Evolutionary conservation across 2,329 filamentous ascomycete genomes (phyloP).

Genomic region (Zymoseptoria pseudotritici): DNA sequence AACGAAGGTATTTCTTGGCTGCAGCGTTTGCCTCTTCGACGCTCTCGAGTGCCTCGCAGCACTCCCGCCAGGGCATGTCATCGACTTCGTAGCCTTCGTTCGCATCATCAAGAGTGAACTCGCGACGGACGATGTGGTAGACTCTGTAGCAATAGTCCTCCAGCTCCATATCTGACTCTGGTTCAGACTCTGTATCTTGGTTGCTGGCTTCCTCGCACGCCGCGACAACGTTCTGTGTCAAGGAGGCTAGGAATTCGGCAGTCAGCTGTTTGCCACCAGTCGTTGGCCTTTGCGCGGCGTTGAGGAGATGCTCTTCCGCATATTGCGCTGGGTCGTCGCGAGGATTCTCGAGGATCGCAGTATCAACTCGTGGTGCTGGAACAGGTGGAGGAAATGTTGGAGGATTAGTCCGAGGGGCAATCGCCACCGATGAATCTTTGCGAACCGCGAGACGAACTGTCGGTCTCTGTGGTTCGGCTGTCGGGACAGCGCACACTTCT

Average conservation of each 20-base stretch:
- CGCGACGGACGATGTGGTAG: conserved; percentile 7
- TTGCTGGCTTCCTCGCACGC: neutral
- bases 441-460: neutral
- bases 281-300: neutral
- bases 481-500: neutral
- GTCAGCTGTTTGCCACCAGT: conserved; percentile 12
- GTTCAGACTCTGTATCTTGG: neutral
- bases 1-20: neutral
- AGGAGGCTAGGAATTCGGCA: neutral
- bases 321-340: neutral
- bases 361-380: neutral
- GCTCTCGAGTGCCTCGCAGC: neutral
- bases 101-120: conserved; percentile 1
- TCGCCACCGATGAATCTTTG: neutral
- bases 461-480: neutral
- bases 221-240: neutral
- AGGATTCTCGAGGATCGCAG: neutral
- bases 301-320: neutral
- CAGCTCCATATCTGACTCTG: neutral
- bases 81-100: neutral
- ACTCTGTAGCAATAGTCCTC: conserved; percentile 6
- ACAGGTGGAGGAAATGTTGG: conserved; percentile 4
- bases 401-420: neutral
- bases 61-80: neutral
- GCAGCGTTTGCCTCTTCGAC: conserved; percentile 6